Conservation (phyloP, 352 stramenopile genomes). For the Phytophthora pseudosyringae region DNA sequence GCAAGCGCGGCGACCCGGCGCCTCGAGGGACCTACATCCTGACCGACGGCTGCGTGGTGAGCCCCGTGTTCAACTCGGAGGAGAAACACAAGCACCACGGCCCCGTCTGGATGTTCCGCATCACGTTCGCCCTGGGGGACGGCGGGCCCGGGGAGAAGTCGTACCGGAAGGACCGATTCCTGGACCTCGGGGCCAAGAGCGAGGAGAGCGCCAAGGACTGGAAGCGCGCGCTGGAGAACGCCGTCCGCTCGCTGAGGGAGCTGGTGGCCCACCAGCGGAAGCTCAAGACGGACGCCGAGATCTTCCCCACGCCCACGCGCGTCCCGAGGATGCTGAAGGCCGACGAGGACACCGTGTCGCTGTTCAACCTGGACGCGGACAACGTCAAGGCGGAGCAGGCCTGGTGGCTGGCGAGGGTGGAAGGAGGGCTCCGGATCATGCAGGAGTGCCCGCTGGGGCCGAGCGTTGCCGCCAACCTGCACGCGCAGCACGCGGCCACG, state of each 20-base stretch:
- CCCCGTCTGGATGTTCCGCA: slow-evolving; percentile 90
- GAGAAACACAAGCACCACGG: slow-evolving; percentile 91
- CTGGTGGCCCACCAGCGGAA: slow-evolving; percentile 78
- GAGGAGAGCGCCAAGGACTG: slow-evolving; percentile 83
- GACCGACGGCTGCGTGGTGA: slow-evolving; percentile 81
- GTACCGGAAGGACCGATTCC: slow-evolving; percentile 90
- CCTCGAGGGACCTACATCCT: slow-evolving; percentile 87
- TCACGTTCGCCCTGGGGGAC: slow-evolving; percentile 82
- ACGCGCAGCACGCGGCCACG: slow-evolving; percentile 79
- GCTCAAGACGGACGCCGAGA: slow-evolving; percentile 77
- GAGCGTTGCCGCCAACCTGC: slow-evolving; percentile 79
- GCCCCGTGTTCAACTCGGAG: slow-evolving; percentile 85
- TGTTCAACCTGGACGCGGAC: slow-evolving; percentile 89
- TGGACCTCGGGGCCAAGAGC: slow-evolving; percentile 88
- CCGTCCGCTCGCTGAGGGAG: slow-evolving; percentile 77
- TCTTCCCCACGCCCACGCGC: slow-evolving; percentile 70
- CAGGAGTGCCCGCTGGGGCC: slow-evolving; percentile 86
- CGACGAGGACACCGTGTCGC: slow-evolving; percentile 84
- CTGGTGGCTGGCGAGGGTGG: slow-evolving; percentile 86
- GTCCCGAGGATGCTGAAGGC: slow-evolving; percentile 74
- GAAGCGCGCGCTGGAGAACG: slow-evolving; percentile 82
- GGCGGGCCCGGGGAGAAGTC: slow-evolving; percentile 72
- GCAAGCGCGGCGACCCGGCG: slow-evolving; percentile 83
- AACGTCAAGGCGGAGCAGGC: slow-evolving; percentile 84
- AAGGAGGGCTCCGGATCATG: slow-evolving; percentile 85